These are phyloP conservation scores for Helenozyma baotianmanensis DNA, from an alignment of 805 yeast genomes.

Conservation along the genomic window DNA sequence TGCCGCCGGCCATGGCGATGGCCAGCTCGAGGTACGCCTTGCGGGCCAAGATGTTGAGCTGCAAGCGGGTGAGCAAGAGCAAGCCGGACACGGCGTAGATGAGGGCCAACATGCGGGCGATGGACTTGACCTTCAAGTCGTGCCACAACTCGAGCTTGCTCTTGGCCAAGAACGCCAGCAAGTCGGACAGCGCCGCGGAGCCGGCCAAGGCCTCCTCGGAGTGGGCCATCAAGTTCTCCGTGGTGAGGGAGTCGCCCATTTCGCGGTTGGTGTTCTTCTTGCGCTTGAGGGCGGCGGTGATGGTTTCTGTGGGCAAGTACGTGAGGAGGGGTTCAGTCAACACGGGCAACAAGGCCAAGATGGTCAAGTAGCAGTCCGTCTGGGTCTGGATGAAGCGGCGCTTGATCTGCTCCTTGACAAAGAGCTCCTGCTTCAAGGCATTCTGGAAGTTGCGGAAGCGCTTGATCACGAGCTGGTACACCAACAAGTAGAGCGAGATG, in stretches of 20 bases:
- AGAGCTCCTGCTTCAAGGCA: conserved; percentile 35
- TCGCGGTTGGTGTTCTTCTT: conserved; percentile 39
- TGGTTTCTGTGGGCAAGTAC: conserved; percentile 63
- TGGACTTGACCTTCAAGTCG: conserved; percentile 67
- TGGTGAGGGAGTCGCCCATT: conserved; percentile 41
- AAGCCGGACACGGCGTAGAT: conserved; percentile 65
- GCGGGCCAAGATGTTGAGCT: conserved; percentile 83
- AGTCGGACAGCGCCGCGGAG: conserved; percentile 12
- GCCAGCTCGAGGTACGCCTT: conserved; percentile 80
- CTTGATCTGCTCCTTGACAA: conserved; percentile 51
- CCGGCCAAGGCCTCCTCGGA: conserved; percentile 26
- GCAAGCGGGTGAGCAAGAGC: conserved; percentile 76
- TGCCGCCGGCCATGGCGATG: conserved; percentile 59
- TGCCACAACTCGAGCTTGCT: conserved; percentile 66
- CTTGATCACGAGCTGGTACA: conserved; percentile 36
- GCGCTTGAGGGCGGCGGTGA: conserved; percentile 64
- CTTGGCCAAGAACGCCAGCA: conserved; percentile 21
- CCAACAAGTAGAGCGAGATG: conserved; percentile 31
- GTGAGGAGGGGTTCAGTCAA: conserved; percentile 60
- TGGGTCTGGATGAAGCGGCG: conserved; percentile 89
- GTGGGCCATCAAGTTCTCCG: conserved; percentile 34
- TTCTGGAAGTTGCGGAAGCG: conserved; percentile 37
- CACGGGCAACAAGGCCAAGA: conserved; percentile 77
- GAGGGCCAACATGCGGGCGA: conserved; percentile 68
- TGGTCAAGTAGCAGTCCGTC: conserved; percentile 80